Percentiles rank a stretch among this genome's conserved stretches.
These are phyloP conservation scores for Magnolia officinalis DNA, from an alignment of 164 flowering plant species.

Conservation along the genomic window DNA sequence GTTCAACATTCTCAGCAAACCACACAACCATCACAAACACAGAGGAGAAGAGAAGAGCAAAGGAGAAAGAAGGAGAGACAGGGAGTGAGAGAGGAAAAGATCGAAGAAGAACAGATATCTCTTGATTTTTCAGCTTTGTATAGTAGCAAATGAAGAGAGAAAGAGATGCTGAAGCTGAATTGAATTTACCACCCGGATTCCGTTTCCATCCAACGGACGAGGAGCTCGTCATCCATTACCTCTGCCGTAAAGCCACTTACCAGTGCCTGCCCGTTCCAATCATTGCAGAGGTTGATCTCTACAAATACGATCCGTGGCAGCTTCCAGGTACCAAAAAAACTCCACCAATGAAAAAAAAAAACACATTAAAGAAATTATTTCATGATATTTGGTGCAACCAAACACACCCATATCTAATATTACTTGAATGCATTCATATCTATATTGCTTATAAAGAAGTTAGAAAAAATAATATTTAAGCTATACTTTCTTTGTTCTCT, in stretches of 20 bases:
- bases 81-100: neutral
- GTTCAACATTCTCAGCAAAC: neutral
- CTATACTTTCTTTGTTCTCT: neutral
- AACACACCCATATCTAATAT: too few relatives aligned
- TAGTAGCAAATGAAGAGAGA: constrained; percentile 10
- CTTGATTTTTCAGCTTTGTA: too few relatives aligned
- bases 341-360: neutral
- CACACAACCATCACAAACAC: neutral
- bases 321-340: constrained; percentile 21
- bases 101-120: neutral
- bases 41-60: neutral
- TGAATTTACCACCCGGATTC: constrained; percentile 30
- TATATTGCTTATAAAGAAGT: neutral
- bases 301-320: constrained; percentile 29
- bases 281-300: constrained; percentile 34
- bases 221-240: constrained; percentile 30
- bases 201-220: constrained; percentile 36
- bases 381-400: too few relatives aligned
- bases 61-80: constrained; percentile 7
- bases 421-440: neutral
- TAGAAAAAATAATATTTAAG: neutral
- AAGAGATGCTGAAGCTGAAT: constrained; percentile 26
- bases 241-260: constrained; percentile 21
- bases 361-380: neutral
- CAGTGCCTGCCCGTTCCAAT: constrained; percentile 27